A percentile compares a stretch with the other conserved stretches of the same genome.
phyloP scores from a whole-genome alignment of 2,329 filamentous ascomycete species.

The Trichophyton rubrum region DNA sequence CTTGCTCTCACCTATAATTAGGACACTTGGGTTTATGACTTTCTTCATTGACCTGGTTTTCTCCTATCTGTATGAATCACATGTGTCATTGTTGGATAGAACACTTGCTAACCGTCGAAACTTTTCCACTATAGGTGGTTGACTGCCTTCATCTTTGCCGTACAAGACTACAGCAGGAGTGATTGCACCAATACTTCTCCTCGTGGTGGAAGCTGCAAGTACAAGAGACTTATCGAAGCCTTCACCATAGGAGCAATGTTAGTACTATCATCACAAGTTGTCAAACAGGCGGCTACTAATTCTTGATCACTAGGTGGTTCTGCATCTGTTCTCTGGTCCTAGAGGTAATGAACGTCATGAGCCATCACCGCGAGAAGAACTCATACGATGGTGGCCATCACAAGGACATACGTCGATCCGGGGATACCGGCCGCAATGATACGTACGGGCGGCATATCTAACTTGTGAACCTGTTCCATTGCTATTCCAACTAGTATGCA shows the following conservation, averaged over 20 bases:
- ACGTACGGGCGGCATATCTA: slow-evolving; percentile 1
- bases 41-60: slow-evolving; percentile 33
- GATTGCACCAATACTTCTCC: slow-evolving; percentile 26
- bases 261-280: slow-evolving; percentile 9
- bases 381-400: not conserved
- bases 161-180: slow-evolving; percentile 31
- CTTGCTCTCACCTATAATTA: slow-evolving; percentile 31
- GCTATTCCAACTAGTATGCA: not conserved
- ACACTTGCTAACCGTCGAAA: not conserved
- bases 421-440: not conserved
- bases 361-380: not conserved
- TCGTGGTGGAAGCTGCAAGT: slow-evolving; percentile 21
- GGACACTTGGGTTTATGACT: slow-evolving; percentile 24
- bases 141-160: slow-evolving; percentile 37
- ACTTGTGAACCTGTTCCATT: not conserved
- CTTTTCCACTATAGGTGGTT: slow-evolving; percentile 28
- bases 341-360: not conserved
- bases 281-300: not conserved
- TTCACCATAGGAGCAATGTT: slow-evolving; percentile 38
- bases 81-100: not conserved
- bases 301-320: not conserved
- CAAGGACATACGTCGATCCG: not conserved
- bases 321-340: not conserved
- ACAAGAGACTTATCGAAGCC: slow-evolving; percentile 31
- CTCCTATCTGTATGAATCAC: slow-evolving; percentile 31